Base-by-base conservation (phyloP, 257 asterid species). In the Apocynum venetum region DNA sequence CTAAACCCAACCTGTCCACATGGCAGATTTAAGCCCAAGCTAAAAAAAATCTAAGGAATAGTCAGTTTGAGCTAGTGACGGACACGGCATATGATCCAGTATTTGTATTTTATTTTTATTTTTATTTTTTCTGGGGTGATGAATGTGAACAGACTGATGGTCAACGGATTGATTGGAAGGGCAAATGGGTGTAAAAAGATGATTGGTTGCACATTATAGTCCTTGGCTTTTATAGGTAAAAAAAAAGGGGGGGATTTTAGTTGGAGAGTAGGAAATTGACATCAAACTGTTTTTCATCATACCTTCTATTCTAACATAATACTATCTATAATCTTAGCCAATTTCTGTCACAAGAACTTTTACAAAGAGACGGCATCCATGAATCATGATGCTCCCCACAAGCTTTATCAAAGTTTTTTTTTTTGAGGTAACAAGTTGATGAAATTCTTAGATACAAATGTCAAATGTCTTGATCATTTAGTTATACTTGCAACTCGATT, bases 131-230 rank as follows among this genome's bases (percentile, higher is more conserved):
- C 31, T 25, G 31, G 31, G 47, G 6, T 6, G 47, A 44, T 46
- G 31, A 59, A 17, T 20, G 36, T 3, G 14, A 59, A 59, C 2
- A 0, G 2, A n/a, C 20, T 4, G 35, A 19, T 8, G 74, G 84
- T 84, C 86, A 84, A 78, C 70, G 64, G 43, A 76, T 53, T 47
- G 12, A 77, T 38, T 64, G 79, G 9, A 3, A 0, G 59, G 59
- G 59, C 46, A 46, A 53, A 61, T 77, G 47, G 47, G 47, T 44
- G 47, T 6, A 74, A 63, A 25, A 69, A 20, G 13, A n/a, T 81
- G 77, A 79, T 80, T 83, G 87, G 89, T 53, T 68, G 51, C 14
- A 63, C 19, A 67, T 4, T 43, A 38, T n/a, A 5, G 59, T 19
- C 81, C 7, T 60, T 25, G 20, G 46, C 44, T 75, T 70, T 63